Evolutionary conservation across 306 rosid species (phyloP).

Genomic region (Astragalus glycyphyllos): DNA sequence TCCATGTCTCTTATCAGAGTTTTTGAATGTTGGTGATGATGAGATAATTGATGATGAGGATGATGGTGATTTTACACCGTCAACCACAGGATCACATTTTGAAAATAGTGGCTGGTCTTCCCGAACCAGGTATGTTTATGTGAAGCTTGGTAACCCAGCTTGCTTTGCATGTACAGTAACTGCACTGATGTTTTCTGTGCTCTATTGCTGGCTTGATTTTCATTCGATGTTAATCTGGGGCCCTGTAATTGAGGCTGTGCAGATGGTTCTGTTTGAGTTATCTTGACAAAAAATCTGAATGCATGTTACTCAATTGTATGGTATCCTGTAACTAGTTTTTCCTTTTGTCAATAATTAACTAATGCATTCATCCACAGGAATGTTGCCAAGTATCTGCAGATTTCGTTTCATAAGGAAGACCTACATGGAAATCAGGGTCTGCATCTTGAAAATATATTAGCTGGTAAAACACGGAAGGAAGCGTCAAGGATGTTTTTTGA

Average conservation of each 20-base stretch:
- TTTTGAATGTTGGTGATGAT: constrained; percentile 90
- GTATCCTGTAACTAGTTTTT: constrained; percentile 24
- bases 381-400: constrained; percentile 96
- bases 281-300: not conserved
- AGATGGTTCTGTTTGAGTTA: constrained; percentile 29
- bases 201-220: not conserved
- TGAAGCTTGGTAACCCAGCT: constrained; percentile 24
- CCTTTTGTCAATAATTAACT: constrained; percentile 33
- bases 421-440: constrained; percentile 67
- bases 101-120: constrained; percentile 99
- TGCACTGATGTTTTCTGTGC: not conserved
- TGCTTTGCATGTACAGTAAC: constrained; percentile 12
- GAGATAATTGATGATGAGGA: constrained; percentile 67
- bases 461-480: constrained; percentile 54
- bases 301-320: constrained; percentile 2
- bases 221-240: not conserved
- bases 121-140: constrained; percentile 80
- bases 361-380: constrained; percentile 56
- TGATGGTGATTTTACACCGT: constrained; percentile 60
- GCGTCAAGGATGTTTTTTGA: constrained; percentile 58
- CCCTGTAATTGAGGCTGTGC: constrained; percentile 8
- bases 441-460: constrained; percentile 72
- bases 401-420: constrained; percentile 76
- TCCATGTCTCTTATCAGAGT: constrained; percentile 57
- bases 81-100: constrained; percentile 68